Evolutionary conservation across 495 filamentous ascomycete species (phyloP).

Genomic region (Aspergillus bertholletiae): DNA sequence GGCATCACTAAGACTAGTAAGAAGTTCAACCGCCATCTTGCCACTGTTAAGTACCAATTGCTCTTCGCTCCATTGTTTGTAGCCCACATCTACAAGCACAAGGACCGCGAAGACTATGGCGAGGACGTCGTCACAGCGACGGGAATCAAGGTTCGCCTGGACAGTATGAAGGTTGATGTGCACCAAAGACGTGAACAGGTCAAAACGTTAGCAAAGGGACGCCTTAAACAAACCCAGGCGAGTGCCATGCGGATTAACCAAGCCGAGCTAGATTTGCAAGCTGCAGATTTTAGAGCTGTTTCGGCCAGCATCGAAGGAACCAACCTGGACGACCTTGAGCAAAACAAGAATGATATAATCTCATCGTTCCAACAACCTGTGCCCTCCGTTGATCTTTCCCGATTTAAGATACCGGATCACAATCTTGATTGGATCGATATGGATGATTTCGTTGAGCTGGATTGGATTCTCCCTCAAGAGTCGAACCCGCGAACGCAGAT

Average conservation of each 20-base stretch:
- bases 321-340: constrained; percentile 66
- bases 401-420: constrained; percentile 90
- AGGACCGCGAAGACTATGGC: constrained; percentile 82
- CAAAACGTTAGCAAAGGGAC: constrained; percentile 69
- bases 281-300: constrained; percentile 89
- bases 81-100: constrained; percentile 97
- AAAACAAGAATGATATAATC: constrained; percentile 52
- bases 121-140: constrained; percentile 84
- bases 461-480: constrained; percentile 90
- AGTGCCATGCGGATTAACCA: constrained; percentile 93
- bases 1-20: constrained; percentile 93
- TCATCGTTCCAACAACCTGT: constrained; percentile 54
- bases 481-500: constrained; percentile 92
- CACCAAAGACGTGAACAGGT: constrained; percentile 94
- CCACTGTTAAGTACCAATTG: constrained; percentile 95
- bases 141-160: constrained; percentile 86
- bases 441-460: constrained; percentile 98
- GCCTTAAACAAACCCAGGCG: constrained; percentile 69
- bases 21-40: constrained; percentile 94
- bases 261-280: constrained; percentile 85
- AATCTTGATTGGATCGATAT: constrained; percentile 97
- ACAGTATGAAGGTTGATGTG: constrained; percentile 93
- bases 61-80: constrained; percentile 89
- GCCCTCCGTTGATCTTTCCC: constrained; percentile 67
- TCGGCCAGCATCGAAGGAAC: constrained; percentile 86